These are phyloP conservation scores for Fulvia fulva DNA, from an alignment of 2,329 filamentous ascomycete species.

Conservation along the genomic window DNA sequence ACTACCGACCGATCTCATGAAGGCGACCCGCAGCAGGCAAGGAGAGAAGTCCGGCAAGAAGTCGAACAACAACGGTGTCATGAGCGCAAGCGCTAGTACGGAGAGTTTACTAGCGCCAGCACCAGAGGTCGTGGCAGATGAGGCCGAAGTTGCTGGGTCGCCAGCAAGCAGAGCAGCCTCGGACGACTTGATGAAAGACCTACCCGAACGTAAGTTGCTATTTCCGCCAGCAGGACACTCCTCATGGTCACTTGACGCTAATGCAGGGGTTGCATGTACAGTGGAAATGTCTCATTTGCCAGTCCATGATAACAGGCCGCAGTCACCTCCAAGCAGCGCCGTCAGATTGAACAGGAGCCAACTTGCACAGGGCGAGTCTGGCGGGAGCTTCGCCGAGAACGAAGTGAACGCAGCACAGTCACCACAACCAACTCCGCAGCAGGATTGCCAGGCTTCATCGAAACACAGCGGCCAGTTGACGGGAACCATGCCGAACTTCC, in stretches of 20 bases:
- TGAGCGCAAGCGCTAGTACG: constrained; percentile 10
- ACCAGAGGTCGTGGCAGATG: constrained; percentile 16
- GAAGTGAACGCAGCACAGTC: not conserved
- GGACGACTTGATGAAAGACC: constrained; percentile 18
- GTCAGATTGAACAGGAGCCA: constrained; percentile 11
- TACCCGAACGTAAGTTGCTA: constrained; percentile 15
- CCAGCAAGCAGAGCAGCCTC: constrained; percentile 19
- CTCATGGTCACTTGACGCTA: constrained; percentile 23
- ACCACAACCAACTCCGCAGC: not conserved
- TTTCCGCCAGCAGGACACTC: constrained; percentile 7
- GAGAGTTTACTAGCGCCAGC: not conserved
- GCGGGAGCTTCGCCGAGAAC: not conserved
- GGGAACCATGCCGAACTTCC: constrained; percentile 11
- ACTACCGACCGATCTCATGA: constrained; percentile 24
- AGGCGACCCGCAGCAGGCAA: constrained; percentile 34
- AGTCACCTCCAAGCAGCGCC: constrained; percentile 15
- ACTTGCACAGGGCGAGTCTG: constrained; percentile 3
- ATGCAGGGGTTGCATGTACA: constrained; percentile 20
- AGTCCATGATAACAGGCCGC: constrained; percentile 18
- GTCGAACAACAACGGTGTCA: constrained; percentile 24
- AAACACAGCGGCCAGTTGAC: not conserved
- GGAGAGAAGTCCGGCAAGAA: constrained; percentile 31
- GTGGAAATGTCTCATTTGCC: constrained; percentile 21
- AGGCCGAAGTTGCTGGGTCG: constrained; percentile 16
- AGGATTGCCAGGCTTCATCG: not conserved